Evolutionary conservation across 352 stramenopile species (phyloP).

Genomic region (Globisporangium perplexum): DNA sequence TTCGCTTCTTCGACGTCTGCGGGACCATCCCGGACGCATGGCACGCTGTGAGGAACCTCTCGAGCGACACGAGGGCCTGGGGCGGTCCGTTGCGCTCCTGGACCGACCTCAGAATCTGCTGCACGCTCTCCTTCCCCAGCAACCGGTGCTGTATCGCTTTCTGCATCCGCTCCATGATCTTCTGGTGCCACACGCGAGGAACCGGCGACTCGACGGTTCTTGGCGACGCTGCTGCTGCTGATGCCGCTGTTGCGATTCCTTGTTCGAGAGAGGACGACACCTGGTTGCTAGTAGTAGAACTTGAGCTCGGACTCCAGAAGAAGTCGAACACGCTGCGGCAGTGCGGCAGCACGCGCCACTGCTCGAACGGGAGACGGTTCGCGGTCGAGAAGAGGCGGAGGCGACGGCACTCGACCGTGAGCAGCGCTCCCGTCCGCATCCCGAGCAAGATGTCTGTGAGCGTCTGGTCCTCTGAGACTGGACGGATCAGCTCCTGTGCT

Average conservation of each 20-base stretch:
- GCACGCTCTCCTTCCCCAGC: conserved; percentile 50
- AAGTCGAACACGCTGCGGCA: conserved; percentile 36
- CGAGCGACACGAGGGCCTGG: conserved; percentile 26
- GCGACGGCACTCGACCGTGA: conserved; percentile 37
- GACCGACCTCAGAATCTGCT: conserved; percentile 29
- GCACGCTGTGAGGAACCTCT: conserved; percentile 36
- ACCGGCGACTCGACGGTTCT: not conserved
- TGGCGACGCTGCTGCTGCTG: not conserved
- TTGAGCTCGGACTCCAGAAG: conserved; percentile 17
- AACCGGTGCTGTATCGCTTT: conserved; percentile 41
- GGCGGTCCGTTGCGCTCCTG: conserved; percentile 33
- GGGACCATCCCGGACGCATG: conserved; percentile 1
- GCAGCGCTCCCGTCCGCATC: conserved; percentile 19
- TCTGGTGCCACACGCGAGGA: conserved; percentile 39
- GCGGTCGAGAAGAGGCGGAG: conserved; percentile 46
- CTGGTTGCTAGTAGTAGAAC: not conserved
- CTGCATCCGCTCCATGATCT: conserved; percentile 36
- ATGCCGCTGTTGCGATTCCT: too few species aligned
- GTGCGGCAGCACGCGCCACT: conserved; percentile 34
- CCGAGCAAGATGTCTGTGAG: conserved; percentile 23
- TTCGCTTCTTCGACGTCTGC: conserved; percentile 2
- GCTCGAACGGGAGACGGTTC: conserved; percentile 42
- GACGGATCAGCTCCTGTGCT: conserved; percentile 46
- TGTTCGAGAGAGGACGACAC: not conserved
- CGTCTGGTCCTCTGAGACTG: conserved; percentile 23